Conservation (phyloP, 108 stramenopile genomes). For the Cyclostephanos invisitatus region DNA sequence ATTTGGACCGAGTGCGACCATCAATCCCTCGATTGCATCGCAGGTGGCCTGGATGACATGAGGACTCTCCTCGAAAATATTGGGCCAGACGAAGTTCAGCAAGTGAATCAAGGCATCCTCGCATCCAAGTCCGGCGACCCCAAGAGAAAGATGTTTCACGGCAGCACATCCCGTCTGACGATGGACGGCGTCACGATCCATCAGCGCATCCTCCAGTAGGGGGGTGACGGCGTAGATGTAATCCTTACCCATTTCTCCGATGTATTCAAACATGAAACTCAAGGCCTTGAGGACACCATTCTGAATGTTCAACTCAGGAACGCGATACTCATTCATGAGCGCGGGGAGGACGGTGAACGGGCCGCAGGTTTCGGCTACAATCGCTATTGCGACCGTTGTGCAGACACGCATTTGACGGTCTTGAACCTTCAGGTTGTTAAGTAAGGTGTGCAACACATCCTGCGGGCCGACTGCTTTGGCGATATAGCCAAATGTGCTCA, state of each 20-base stretch:
- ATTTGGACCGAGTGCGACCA: conserved; percentile 93
- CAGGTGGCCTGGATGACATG: conserved; percentile 98
- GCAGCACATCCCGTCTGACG: conserved; percentile 98
- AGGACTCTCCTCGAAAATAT: conserved; percentile 97
- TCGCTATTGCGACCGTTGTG: conserved; percentile 99
- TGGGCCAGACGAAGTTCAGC: conserved; percentile 98
- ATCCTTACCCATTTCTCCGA: conserved; percentile 99
- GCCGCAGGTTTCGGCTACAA: conserved; percentile 98
- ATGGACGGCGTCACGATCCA: conserved; percentile 98
- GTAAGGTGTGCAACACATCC: conserved; percentile 96
- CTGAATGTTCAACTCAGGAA: conserved; percentile 99
- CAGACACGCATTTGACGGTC: conserved; percentile 99
- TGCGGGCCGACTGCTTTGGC: conserved; percentile 99
- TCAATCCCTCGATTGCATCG: conserved; percentile 96
- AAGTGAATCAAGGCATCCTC: conserved; percentile 97
- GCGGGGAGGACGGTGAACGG: conserved; percentile 99
- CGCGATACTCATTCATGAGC: conserved; percentile 99
- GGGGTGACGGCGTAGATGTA: conserved; percentile 98
- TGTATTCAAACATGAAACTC: conserved; percentile 99
- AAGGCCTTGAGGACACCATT: conserved; percentile 99
- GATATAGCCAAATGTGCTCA: conserved; percentile 99
- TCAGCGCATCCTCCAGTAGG: conserved; percentile 98
- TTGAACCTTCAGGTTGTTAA: conserved; percentile 98
- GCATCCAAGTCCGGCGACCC: conserved; percentile 95
- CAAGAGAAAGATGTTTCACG: conserved; percentile 96